Conservation (phyloP, 2,329 filamentous ascomycete species). For the Fusarium metavorans region DNA sequence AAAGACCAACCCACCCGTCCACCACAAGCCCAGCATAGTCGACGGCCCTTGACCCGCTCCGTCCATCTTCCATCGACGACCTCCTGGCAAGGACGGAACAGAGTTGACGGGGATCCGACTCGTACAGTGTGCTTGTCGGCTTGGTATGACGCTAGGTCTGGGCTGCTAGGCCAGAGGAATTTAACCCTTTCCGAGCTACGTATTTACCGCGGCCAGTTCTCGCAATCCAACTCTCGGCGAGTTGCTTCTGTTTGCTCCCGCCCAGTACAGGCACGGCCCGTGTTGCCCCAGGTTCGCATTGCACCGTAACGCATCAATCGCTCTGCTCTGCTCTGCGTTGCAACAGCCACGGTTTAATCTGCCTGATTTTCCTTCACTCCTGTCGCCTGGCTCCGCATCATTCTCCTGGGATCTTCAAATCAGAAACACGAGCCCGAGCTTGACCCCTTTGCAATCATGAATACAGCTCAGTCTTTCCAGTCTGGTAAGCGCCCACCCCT, state of each 20-base stretch:
- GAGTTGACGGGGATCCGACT: conserved; percentile 39
- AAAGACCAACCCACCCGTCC: conserved; percentile 14
- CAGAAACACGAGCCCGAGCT: conserved; percentile 42
- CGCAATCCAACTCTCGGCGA: conserved; percentile 27
- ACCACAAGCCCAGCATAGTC: conserved; percentile 32
- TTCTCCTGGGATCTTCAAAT: conserved; percentile 41
- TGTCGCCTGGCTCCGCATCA: conserved; percentile 33
- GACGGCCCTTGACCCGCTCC: conserved; percentile 41
- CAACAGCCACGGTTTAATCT: conserved; percentile 29
- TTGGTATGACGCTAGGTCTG: conserved; percentile 49
- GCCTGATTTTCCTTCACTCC: conserved; percentile 23
- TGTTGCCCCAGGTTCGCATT: conserved; percentile 20
- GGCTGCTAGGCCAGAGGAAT: conserved; percentile 45
- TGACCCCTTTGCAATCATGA: conserved; percentile 45
- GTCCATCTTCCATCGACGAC: conserved; percentile 20
- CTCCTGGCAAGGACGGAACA: conserved; percentile 29
- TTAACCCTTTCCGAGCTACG: conserved; percentile 46
- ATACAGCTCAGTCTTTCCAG: conserved; percentile 42
- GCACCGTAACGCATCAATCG: conserved; percentile 26
- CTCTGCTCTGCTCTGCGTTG: conserved; percentile 27
- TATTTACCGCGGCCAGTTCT: conserved; percentile 34
- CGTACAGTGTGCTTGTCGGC: conserved; percentile 38
- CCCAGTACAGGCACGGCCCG: conserved; percentile 7
- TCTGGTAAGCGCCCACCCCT: conserved; percentile 46
- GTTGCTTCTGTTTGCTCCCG: conserved; percentile 14